These are phyloP conservation scores for Xerophyta viscosa DNA, from an alignment of 106 monocot genomes.

Conservation along the genomic window DNA sequence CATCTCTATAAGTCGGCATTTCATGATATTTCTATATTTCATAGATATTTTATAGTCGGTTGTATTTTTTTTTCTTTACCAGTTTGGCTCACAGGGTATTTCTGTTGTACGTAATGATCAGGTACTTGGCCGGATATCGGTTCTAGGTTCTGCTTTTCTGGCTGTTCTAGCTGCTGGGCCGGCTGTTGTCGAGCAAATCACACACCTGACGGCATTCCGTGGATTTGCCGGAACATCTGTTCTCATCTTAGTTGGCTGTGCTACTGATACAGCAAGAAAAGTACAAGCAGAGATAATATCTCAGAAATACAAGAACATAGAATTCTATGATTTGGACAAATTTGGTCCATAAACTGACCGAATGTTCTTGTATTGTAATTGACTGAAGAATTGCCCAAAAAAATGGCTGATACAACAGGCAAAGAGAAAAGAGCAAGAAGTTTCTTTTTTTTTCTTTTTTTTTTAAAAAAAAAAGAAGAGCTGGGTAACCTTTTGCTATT, in stretches of 20 bases:
- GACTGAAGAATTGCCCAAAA: too few species aligned
- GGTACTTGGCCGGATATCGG: slow-evolving; percentile 90
- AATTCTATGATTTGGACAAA: slow-evolving; percentile 72
- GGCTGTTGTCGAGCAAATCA: slow-evolving; percentile 73
- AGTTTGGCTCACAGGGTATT: too few species aligned
- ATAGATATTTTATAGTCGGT: too few species aligned
- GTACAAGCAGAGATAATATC: slow-evolving; percentile 97
- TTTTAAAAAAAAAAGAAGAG: too few species aligned
- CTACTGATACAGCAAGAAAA: slow-evolving; percentile 94
- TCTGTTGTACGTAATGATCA: slow-evolving; percentile 16
- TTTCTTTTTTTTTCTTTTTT: too few species aligned
- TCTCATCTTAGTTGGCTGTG: slow-evolving; percentile 95
- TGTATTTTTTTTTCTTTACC: too few species aligned
- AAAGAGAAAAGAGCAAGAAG: too few species aligned
- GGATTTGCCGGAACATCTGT: slow-evolving; percentile 95
- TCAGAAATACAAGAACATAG: slow-evolving; percentile 96
- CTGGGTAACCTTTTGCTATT: too few species aligned
- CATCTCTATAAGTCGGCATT: too few species aligned
- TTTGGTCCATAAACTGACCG: slow-evolving; percentile 26
- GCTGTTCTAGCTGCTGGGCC: slow-evolving; percentile 96
- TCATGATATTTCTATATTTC: too few species aligned
- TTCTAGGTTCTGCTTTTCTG: slow-evolving; percentile 88
- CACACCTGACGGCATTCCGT: slow-evolving; percentile 87
- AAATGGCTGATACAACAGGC: too few species aligned
- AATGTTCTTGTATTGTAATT: too few species aligned